A percentile compares a stretch with the other conserved stretches of the same genome.
These are phyloP conservation scores for Neopestalotiopsis sp. DNA, from an alignment of 2,329 filamentous ascomycete genomes.

Conservation along the genomic window DNA sequence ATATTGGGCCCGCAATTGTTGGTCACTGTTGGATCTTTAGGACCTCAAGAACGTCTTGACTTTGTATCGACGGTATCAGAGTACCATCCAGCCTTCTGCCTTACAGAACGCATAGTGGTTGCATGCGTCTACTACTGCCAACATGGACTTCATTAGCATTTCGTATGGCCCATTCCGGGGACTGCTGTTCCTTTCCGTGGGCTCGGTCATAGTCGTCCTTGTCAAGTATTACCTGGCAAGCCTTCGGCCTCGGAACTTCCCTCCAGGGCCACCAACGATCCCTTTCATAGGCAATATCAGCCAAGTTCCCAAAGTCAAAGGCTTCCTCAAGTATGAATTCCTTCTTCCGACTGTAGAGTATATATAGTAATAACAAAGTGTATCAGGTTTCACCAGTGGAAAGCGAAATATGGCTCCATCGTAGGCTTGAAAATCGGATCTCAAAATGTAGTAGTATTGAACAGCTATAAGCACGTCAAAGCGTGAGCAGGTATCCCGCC, in stretches of 20 bases:
- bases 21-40: background rate
- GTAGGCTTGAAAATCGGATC: conserved; percentile 23
- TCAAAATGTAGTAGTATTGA: conserved; percentile 22
- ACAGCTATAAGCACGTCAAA: conserved; percentile 17
- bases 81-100: background rate
- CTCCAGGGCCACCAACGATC: background rate
- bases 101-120: background rate
- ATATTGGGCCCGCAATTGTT: background rate
- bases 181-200: background rate
- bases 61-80: too few relatives aligned
- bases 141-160: background rate
- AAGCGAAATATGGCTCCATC: conserved; percentile 21
- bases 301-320: conserved; percentile 17
- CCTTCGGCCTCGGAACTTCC: conserved; percentile 17
- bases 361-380: background rate
- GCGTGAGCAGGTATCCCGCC: background rate
- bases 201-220: background rate
- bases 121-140: background rate
- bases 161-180: background rate
- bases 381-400: background rate
- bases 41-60: background rate
- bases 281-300: conserved; percentile 17
- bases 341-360: background rate
- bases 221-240: conserved; percentile 18
- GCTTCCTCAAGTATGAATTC: conserved; percentile 18